phyloP scores from a whole-genome alignment of 2,329 filamentous ascomycete genomes.

The Colletotrichum sp. region DNA sequence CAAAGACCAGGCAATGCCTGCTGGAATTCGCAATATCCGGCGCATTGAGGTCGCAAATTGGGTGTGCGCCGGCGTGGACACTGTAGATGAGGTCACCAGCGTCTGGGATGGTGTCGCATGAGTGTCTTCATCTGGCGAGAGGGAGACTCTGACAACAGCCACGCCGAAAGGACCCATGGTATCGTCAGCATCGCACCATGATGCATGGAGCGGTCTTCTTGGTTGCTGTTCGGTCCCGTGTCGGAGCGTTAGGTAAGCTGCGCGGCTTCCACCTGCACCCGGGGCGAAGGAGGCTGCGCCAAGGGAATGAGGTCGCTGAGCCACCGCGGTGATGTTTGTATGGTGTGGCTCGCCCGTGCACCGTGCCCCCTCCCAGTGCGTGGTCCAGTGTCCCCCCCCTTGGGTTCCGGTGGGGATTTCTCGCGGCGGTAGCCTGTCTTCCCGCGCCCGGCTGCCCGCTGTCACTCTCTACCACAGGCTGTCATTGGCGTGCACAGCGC shows the following conservation, averaged over 20 bases:
- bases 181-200: not conserved
- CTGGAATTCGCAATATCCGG: not conserved
- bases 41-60: not conserved
- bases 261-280: not conserved
- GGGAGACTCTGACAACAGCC: not conserved
- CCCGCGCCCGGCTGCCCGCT: not conserved
- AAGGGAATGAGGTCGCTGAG: not conserved
- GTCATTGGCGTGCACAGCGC: not conserved
- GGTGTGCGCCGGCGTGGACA: not conserved
- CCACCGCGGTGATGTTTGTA: slow-evolving; percentile 5
- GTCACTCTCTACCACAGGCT: not conserved
- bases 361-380: not conserved
- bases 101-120: slow-evolving; percentile 2
- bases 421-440: not conserved
- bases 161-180: not conserved
- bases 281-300: not conserved
- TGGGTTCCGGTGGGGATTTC: slow-evolving; percentile 1
- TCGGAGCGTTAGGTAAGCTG: not conserved
- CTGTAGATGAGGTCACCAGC: not conserved
- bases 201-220: not conserved
- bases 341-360: slow-evolving; percentile 13
- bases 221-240: slow-evolving; percentile 6
- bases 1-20: slow-evolving; percentile 5
- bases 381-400: not conserved
- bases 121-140: not conserved